Evolutionary conservation across 2,329 filamentous ascomycete species (phyloP).

Genomic region (Botrytis porri): DNA sequence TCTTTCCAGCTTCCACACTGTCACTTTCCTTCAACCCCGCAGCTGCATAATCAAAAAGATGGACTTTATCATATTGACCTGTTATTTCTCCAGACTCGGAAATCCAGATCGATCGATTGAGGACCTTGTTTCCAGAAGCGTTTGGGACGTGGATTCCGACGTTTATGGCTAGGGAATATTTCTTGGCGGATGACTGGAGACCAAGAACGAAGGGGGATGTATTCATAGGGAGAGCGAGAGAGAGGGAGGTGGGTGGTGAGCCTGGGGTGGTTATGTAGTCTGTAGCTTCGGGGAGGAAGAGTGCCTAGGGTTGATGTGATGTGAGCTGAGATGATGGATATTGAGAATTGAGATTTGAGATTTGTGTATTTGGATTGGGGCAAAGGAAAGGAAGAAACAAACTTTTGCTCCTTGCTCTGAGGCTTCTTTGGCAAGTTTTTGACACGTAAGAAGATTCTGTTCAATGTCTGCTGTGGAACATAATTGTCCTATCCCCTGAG

Average conservation of each 20-base stretch:
- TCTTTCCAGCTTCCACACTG: conserved; percentile 65
- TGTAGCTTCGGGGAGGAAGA: conserved; percentile 85
- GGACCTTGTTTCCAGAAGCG: conserved; percentile 46
- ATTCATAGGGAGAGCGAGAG: conserved; percentile 64
- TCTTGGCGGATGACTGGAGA: conserved; percentile 63
- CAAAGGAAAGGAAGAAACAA: conserved; percentile 23
- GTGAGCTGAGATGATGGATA: background rate
- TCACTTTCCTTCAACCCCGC: conserved; percentile 58
- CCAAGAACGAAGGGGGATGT: conserved; percentile 73
- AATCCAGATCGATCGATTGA: conserved; percentile 67
- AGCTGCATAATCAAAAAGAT: conserved; percentile 73
- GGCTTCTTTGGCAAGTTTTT: conserved; percentile 68
- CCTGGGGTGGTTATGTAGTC: conserved; percentile 59
- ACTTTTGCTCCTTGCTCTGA: conserved; percentile 76
- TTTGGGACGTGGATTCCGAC: conserved; percentile 82
- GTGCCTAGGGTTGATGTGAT: conserved; percentile 48
- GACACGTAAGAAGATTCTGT: conserved; percentile 78
- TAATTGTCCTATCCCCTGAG: conserved; percentile 82
- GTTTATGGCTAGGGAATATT: conserved; percentile 67
- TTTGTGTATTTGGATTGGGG: background rate
- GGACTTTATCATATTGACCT: conserved; percentile 78
- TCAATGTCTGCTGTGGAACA: conserved; percentile 75
- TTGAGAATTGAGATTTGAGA: conserved; percentile 7
- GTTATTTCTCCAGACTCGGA: conserved; percentile 55
- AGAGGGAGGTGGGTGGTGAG: conserved; percentile 63